Base-by-base conservation (phyloP, 352 stramenopile species). In the Globisporangium megalacanthum region DNA sequence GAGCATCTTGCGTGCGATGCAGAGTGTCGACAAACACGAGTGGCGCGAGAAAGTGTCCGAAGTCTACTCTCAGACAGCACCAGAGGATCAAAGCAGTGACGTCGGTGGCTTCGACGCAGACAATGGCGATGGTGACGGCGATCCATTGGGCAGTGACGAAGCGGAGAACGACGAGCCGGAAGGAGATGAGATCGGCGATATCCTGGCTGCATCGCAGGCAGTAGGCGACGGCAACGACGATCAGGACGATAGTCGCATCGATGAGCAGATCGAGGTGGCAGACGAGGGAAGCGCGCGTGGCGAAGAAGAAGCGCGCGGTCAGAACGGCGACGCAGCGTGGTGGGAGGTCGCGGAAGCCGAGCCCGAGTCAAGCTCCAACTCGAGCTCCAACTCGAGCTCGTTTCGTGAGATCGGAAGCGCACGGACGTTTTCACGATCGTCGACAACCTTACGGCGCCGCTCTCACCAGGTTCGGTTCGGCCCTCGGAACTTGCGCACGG, bases 171-270 rank as follows among this genome's bases (percentile, higher is more conserved):
- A 72, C 35, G 68, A 57, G n/a, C 42, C n/a, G 11, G 42, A 56
- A 7, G 58, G 58, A 11, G 17, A 56, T 3, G 83, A 93, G 57
- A 87, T 89, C 50, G 50, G 59, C 2, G 79, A 88, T 41, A 93
- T 93, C 39, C 61, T 93, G 29, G 75, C 77, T 17, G 75, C 77
- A 17, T 86, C 83, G 7, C 83, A 92, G 45, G 55, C 51, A 5
- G 22, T 74, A 35, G 73, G 75, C 62, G 31, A 66, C 4, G 42
- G 56, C 4, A 52, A 50, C 9, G 25, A 54, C 3, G 51, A 60
- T 39, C 33, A 8, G 49, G 56, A 25, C 31, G 31, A 20, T 22
- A 36, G 25, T 36, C 15, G 35, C 19, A 22, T 14, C 9, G 19
- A 39, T 7, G 48, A 52, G 25, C 4, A 36, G 33, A 36, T 15